Evolutionary conservation across 805 yeast genomes (phyloP).

Genomic region (Wickerhamiella sergipiensis): DNA sequence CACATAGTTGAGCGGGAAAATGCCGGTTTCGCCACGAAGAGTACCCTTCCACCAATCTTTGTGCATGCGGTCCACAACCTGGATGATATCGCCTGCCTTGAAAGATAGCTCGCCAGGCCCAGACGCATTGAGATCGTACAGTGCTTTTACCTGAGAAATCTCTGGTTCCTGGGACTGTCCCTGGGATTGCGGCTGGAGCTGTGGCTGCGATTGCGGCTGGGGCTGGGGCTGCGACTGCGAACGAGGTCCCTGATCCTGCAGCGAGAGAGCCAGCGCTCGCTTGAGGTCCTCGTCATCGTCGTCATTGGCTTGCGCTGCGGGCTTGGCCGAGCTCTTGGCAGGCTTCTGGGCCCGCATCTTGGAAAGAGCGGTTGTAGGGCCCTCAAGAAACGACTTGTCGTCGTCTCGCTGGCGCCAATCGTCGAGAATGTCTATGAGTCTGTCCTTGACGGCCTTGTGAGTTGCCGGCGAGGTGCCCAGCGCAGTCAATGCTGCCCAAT

Average conservation of each 20-base stretch:
- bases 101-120: slow-evolving; percentile 85
- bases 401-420: slow-evolving; percentile 24
- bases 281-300: slow-evolving; percentile 71
- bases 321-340: not conserved
- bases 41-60: slow-evolving; percentile 96
- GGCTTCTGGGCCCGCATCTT: not conserved
- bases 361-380: not conserved
- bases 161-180: slow-evolving; percentile 1
- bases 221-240: slow-evolving; percentile 2
- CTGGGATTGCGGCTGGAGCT: slow-evolving; percentile 1
- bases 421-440: slow-evolving; percentile 50
- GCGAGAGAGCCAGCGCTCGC: slow-evolving; percentile 33
- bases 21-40: slow-evolving; percentile 64
- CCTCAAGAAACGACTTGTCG: slow-evolving; percentile 1
- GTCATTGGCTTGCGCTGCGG: slow-evolving; percentile 4
- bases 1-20: slow-evolving; percentile 88
- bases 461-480: slow-evolving; percentile 41
- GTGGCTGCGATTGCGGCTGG: slow-evolving; percentile 3
- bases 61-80: slow-evolving; percentile 61
- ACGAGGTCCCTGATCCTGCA: slow-evolving; percentile 8
- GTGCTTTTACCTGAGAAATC: slow-evolving; percentile 53
- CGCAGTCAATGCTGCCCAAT: slow-evolving; percentile 28
- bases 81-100: slow-evolving; percentile 73
- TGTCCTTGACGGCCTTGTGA: slow-evolving; percentile 54
- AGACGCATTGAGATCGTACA: slow-evolving; percentile 63